Evolutionary conservation across 495 filamentous ascomycete species (phyloP).

Genomic region (Daldinia loculata): DNA sequence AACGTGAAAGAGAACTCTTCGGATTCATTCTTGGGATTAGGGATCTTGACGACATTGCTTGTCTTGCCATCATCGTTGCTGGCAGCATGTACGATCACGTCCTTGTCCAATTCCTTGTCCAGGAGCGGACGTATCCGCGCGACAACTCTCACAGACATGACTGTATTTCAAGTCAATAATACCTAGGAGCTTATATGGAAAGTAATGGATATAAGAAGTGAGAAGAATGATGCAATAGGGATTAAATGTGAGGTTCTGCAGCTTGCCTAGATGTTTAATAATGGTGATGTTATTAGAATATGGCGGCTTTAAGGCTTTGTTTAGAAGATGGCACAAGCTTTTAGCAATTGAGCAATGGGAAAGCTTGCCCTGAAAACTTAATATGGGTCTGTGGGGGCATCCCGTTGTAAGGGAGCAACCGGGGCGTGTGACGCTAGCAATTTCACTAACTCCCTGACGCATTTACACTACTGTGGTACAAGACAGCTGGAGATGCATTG

Average conservation of each 20-base stretch:
- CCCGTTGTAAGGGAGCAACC: conserved; percentile 42
- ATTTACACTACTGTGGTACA: background rate
- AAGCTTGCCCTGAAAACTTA: conserved; percentile 10
- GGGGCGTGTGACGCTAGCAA: conserved; percentile 6
- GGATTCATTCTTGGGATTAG: conserved; percentile 89
- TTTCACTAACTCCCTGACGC: background rate
- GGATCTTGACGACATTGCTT: conserved; percentile 81
- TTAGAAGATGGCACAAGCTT: conserved; percentile 33
- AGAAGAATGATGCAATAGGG: conserved; percentile 16
- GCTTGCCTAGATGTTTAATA: conserved; percentile 15
- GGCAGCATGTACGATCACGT: conserved; percentile 79
- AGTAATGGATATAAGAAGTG: background rate
- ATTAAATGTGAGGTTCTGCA: conserved; percentile 8
- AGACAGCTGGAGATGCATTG: no score
- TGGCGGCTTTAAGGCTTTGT: conserved; percentile 12
- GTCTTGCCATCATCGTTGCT: conserved; percentile 63
- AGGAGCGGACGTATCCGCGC: conserved; percentile 89
- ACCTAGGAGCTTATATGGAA: background rate
- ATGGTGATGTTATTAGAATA: conserved; percentile 28
- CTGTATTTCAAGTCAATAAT: conserved; percentile 18
- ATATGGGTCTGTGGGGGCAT: conserved; percentile 17
- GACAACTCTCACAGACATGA: conserved; percentile 82
- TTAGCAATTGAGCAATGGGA: conserved; percentile 35
- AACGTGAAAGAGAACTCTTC: conserved; percentile 96
- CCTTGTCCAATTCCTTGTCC: conserved; percentile 79